Evolutionary conservation across 2,329 filamentous ascomycete species (phyloP).

Genomic region (Aureobasidium lini): DNA sequence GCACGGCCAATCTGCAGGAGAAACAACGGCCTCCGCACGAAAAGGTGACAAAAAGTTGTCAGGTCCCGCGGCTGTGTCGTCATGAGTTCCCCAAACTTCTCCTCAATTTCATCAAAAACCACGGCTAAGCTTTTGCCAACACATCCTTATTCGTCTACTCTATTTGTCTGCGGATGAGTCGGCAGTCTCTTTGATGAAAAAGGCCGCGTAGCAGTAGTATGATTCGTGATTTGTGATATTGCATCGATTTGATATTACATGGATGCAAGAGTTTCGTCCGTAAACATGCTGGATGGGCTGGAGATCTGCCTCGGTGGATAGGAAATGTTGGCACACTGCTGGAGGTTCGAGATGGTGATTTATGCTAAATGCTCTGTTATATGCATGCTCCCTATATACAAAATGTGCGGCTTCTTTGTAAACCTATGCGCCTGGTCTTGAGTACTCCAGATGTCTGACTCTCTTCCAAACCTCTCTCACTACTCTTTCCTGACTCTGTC

Average conservation of each 20-base stretch:
- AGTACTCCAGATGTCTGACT: conserved; percentile 59
- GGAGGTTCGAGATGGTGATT: no score
- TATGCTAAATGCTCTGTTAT: no score
- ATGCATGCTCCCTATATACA: no score
- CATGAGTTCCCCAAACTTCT: neutral
- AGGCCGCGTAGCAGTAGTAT: no score
- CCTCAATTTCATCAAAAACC: neutral
- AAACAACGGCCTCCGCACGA: neutral
- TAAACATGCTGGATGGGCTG: no score
- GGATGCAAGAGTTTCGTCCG: no score
- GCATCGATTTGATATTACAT: no score
- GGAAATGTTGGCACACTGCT: no score
- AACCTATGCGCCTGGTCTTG: conserved; percentile 48
- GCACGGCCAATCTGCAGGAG: neutral
- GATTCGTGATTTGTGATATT: no score
- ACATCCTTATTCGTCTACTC: neutral
- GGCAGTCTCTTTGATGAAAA: neutral
- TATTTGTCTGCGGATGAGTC: neutral
- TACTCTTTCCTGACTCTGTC: conserved; percentile 60
- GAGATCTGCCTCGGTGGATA: no score
- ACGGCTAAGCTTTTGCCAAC: neutral
- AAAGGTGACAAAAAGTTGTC: neutral
- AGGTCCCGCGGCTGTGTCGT: neutral
- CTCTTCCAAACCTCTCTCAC: conserved; percentile 67
- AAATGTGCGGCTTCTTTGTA: no score